Percentiles rank a stretch among this genome's conserved stretches.
Conservation (phyloP, 345 rosid genomes). For the Aurinia saxatilis region DNA sequence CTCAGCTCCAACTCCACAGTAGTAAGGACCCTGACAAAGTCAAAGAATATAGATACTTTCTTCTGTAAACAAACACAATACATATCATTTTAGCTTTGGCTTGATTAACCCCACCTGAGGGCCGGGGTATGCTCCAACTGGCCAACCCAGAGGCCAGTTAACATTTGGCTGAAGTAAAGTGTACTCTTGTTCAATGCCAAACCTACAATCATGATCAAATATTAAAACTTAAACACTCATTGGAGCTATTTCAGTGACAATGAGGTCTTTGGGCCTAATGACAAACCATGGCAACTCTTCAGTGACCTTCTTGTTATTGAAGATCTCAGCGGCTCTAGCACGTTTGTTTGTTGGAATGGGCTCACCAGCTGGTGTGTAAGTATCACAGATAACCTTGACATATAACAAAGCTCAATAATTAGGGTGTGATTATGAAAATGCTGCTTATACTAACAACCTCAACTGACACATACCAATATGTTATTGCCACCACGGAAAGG, state of each 20-base stretch:
- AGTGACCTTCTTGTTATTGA: constrained; percentile 57
- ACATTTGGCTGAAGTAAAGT: constrained; percentile 80
- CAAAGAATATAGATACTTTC: background rate
- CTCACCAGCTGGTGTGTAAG: constrained; percentile 93
- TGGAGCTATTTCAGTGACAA: background rate
- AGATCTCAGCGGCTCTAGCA: constrained; percentile 74
- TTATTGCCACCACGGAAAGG: constrained; percentile 97
- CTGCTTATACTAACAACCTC: background rate
- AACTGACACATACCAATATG: constrained; percentile 62
- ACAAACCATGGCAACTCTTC: constrained; percentile 75
- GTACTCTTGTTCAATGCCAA: constrained; percentile 98
- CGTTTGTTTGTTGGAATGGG: constrained; percentile 99
- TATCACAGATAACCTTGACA: constrained; percentile 73
- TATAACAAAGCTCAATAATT: background rate
- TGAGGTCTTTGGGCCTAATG: background rate
- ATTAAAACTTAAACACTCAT: background rate
- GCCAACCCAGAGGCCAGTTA: constrained; percentile 99
- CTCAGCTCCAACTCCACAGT: constrained; percentile 97
- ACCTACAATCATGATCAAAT: constrained; percentile 36
- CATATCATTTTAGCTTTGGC: background rate
- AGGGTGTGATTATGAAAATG: background rate
- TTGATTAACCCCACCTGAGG: constrained; percentile 68
- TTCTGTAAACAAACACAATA: background rate
- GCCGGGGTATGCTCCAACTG: constrained; percentile 94
- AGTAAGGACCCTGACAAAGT: constrained; percentile 80